phyloP scores from a whole-genome alignment of 352 stramenopile genomes.

The Phytophthora citricola region DNA sequence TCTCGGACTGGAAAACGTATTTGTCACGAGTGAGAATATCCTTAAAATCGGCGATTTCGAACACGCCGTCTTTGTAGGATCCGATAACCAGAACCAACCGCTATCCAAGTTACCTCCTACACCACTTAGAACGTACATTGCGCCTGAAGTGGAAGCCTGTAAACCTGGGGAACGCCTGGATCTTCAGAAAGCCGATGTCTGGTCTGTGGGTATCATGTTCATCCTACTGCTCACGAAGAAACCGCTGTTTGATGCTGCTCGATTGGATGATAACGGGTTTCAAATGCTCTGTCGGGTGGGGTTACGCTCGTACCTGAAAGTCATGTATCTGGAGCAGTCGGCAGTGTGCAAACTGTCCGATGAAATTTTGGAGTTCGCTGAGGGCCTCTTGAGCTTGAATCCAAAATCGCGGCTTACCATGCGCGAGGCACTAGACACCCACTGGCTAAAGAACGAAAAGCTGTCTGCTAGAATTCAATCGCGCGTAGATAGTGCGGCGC shows the following conservation, averaged over 20 bases:
- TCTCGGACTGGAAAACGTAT: constrained; percentile 80
- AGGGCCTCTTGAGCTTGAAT: constrained; percentile 87
- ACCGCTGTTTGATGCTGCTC: constrained; percentile 59
- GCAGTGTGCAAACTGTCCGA: constrained; percentile 64
- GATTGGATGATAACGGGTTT: constrained; percentile 54
- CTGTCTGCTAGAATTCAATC: constrained; percentile 6
- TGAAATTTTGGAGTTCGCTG: constrained; percentile 76
- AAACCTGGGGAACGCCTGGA: constrained; percentile 42
- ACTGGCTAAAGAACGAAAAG: constrained; percentile 53
- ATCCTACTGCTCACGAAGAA: constrained; percentile 65
- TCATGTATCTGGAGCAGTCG: constrained; percentile 72
- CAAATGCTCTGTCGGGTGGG: constrained; percentile 60
- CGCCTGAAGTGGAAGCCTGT: constrained; percentile 51
- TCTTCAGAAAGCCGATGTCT: constrained; percentile 64
- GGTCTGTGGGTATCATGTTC: constrained; percentile 66
- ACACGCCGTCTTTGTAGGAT: constrained; percentile 60
- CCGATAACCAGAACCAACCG: constrained; percentile 46
- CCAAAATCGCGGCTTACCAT: constrained; percentile 81
- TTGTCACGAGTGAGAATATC: constrained; percentile 60
- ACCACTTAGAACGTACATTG: constrained; percentile 56
- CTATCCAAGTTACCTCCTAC: constrained; percentile 33
- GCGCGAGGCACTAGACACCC: constrained; percentile 65
- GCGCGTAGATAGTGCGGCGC: constrained; percentile 5
- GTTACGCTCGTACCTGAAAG: constrained; percentile 56
- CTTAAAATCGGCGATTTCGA: constrained; percentile 81